Base-by-base conservation (phyloP, 805 yeast genomes). In the Alloascoidea africana region DNA sequence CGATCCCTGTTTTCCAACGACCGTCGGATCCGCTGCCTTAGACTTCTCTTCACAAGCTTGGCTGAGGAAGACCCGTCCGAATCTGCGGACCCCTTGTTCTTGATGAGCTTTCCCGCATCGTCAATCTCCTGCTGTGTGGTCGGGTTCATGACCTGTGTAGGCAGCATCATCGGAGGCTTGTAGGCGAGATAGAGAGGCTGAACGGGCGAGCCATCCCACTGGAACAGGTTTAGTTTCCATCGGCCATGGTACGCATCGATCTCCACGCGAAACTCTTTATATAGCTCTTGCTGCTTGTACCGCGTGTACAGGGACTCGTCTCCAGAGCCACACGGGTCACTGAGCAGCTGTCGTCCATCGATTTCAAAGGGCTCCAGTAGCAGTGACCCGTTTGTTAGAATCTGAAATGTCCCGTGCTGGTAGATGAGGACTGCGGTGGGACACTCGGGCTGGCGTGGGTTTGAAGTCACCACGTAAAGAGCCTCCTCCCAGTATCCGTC, bases 401-500 rank as follows among this genome's bases (percentile, higher is more conserved):
- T 53, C 41, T 66, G 68, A 53, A 82, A 91, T 0, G 68, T 72
- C 17, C 98, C 98, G 52, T 91, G 98, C 61, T 89, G 97, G 60
- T 59, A 91, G 15, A 75, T 81, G 41, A 91, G 51, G 1, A 79
- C 77, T 0, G 94, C 98, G 3, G 73, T 53, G 0, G 97, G 79
- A 59, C 98, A 91, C 2, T 73, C 60, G 46, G 91, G 96, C 49
- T 82, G 68, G 46, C 57, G 30, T 23, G 94, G 64, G 56, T 84
- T 72, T 13, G 81, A 60, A 0, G 71, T 58, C 17, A 91, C 75
- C 49, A 84, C 76, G 56, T 91, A 91, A 33, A 75, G 54, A 4
- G 98, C 98, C 55, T 82, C 83, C 59, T 91, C 98, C 55, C 68
- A 91, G 55, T 64, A 73, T 3, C 97, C 97, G 58, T 91, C 97